These are phyloP conservation scores for Pseudogymnoascus sp. DNA, from an alignment of 2,329 filamentous ascomycete species.

Conservation along the genomic window DNA sequence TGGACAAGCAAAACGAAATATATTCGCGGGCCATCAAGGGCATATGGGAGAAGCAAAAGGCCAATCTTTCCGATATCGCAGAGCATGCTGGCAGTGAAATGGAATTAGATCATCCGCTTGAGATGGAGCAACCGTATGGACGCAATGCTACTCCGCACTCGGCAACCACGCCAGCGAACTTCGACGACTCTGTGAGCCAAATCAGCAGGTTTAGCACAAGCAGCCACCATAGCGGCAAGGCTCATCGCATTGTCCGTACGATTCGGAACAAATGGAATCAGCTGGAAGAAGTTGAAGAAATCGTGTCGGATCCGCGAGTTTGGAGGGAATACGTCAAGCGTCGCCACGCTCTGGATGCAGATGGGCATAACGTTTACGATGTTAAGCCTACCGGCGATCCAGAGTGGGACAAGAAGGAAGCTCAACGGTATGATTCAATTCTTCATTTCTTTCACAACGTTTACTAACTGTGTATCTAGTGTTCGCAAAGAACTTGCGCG, in stretches of 20 bases:
- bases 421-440: slow-evolving; percentile 42
- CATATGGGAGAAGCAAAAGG: slow-evolving; percentile 86
- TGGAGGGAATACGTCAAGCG: slow-evolving; percentile 83
- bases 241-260: slow-evolving; percentile 67
- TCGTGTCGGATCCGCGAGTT: slow-evolving; percentile 73
- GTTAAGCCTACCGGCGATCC: slow-evolving; percentile 59
- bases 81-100: slow-evolving; percentile 57
- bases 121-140: slow-evolving; percentile 49
- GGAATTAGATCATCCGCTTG: slow-evolving; percentile 29
- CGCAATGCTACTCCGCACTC: slow-evolving; percentile 57
- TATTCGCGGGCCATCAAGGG: slow-evolving; percentile 87
- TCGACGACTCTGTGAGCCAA: slow-evolving; percentile 75
- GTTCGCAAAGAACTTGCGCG: slow-evolving; percentile 71
- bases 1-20: slow-evolving; percentile 84
- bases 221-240: slow-evolving; percentile 62
- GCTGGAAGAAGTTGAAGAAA: slow-evolving; percentile 49
- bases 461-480: slow-evolving; percentile 35
- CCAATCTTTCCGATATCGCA: slow-evolving; percentile 64
- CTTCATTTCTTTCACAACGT: slow-evolving; percentile 9
- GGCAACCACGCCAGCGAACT: slow-evolving; percentile 51
- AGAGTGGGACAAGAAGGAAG: slow-evolving; percentile 56
- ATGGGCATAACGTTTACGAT: slow-evolving; percentile 44
- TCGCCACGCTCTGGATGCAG: slow-evolving; percentile 38
- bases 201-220: slow-evolving; percentile 64
- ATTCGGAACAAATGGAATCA: slow-evolving; percentile 58